These are phyloP conservation scores for Glycine tomentella DNA, from an alignment of 306 rosid genomes.

Conservation along the genomic window DNA sequence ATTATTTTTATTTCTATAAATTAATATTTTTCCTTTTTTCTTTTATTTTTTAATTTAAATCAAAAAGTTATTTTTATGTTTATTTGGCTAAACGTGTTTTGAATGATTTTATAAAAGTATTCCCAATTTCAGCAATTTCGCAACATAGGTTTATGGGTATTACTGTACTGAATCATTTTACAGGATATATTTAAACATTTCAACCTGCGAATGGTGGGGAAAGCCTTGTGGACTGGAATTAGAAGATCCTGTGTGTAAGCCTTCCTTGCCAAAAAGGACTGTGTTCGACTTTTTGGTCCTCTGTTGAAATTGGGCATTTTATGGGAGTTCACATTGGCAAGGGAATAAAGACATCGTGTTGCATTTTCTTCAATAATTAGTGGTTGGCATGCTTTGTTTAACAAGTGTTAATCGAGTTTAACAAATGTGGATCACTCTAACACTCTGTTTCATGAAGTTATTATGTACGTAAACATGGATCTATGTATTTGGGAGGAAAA, in stretches of 20 bases:
- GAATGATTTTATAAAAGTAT: neutral
- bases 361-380: constrained; percentile 20
- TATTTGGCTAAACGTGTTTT: neutral
- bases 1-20: too few relatives aligned
- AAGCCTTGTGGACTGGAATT: neutral
- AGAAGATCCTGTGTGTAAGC: neutral
- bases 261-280: constrained; percentile 6
- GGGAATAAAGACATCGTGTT: neutral
- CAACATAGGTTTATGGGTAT: neutral
- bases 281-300: constrained; percentile 20
- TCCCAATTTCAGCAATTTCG: constrained; percentile 20
- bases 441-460: neutral
- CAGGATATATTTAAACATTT: neutral
- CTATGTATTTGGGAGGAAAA: neutral
- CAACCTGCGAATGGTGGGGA: constrained; percentile 15
- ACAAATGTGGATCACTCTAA: neutral
- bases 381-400: constrained; percentile 10
- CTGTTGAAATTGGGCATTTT: constrained; percentile 11
- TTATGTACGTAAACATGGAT: neutral
- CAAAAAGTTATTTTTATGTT: too few relatives aligned
- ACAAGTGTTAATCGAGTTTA: neutral
- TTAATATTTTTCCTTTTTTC: too few relatives aligned
- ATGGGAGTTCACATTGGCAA: neutral
- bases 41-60: too few relatives aligned
- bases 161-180: neutral